Evolutionary conservation across 805 yeast species (phyloP).

Genomic region (Metschnikowia baotianmanensis): DNA sequence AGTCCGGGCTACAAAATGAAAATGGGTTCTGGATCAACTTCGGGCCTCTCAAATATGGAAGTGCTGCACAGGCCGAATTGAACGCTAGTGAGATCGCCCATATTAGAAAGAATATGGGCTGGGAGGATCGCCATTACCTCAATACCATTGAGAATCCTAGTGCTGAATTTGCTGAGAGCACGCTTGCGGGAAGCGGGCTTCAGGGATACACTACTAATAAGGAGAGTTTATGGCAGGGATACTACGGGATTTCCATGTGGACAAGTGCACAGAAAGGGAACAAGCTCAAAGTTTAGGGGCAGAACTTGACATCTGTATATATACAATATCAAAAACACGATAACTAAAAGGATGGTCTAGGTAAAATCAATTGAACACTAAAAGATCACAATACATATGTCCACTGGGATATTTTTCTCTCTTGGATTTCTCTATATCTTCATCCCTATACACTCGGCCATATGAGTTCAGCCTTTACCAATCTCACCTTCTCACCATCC

Average conservation of each 20-base stretch:
- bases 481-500: neutral
- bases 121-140: conserved; percentile 41
- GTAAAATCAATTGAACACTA: neutral
- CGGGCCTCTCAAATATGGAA: conserved; percentile 93
- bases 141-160: conserved; percentile 15
- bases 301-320: neutral
- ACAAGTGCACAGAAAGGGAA: conserved; percentile 37
- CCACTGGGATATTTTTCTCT: no score
- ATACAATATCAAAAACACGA: no score
- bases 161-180: conserved; percentile 7
- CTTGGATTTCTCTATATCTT: neutral
- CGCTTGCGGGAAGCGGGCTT: conserved; percentile 24
- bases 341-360: no score
- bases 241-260: conserved; percentile 66
- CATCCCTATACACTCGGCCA: neutral
- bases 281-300: conserved; percentile 7
- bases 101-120: conserved; percentile 59
- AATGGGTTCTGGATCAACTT: conserved; percentile 80
- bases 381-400: neutral
- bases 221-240: conserved; percentile 73
- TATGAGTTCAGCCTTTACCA: neutral
- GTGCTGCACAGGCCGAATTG: conserved; percentile 74
- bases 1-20: conserved; percentile 39
- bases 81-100: conserved; percentile 63
- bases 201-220: conserved; percentile 67